Evolutionary conservation across 768 basidiomycete genomes (phyloP), one percentile per base, ranked within the genome.

Genomic region (Mycena chlorophos): DNA sequence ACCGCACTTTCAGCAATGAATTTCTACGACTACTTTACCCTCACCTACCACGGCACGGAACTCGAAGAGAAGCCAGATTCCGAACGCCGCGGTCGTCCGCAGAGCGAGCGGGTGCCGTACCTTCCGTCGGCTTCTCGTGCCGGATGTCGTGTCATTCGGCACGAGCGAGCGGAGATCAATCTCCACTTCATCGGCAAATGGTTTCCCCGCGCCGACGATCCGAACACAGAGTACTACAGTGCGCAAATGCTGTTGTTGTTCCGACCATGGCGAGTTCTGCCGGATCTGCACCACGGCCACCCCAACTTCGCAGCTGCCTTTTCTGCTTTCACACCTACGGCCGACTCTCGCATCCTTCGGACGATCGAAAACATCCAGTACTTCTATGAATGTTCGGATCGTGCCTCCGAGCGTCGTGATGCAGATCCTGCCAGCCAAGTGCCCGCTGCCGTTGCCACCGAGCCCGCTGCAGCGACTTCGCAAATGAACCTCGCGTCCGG

Each of bases 241-340:
- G 72, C 72, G 1, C 59, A 30, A 0, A 72, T 76, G 53, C 62
- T 78, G 0, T 8, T 62, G 13, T 51, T 78, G 0, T 55, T 76
- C 0, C 67, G 66, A 31, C 77, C 74, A 2, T 78, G 74, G 77
- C 20, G 60, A 5, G 4, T 43, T 0, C 5, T 73, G 0, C 3
- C 29, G 0, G 67, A 74, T 5, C 52, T 76, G 1, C 71, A 67
- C 37, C 4, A 5, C 0, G 10, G 4, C 0, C 4, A 20, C 0
- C 47, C 52, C 2, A 45, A 58, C 0, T 77, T 72, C 55, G 28
- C 60, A 23, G 45, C 39, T 0, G 64, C 65, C 0, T 73, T 68
- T 19, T 17, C 39, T 0, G 8, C 1, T 0, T 74, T 73, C 51
- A 19, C 49, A 0, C 13, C 0, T 1, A n/a, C 17, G 5, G 55